Percentiles rank a stretch among this genome's conserved stretches.
These are phyloP conservation scores for Lasiosphaeriaceae sp. DNA, from an alignment of 495 filamentous ascomycete genomes.

Conservation along the genomic window DNA sequence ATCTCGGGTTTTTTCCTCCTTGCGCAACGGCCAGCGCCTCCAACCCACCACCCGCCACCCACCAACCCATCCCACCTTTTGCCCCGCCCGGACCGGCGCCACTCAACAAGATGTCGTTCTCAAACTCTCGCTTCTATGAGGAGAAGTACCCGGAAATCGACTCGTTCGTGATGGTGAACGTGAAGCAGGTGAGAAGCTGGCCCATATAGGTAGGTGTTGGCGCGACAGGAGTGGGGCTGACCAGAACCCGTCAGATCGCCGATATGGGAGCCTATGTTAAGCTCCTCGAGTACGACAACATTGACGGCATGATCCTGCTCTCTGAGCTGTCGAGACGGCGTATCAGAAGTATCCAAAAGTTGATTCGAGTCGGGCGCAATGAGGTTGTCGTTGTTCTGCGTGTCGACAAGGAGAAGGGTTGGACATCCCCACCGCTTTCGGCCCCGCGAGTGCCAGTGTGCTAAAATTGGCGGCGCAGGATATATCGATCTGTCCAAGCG, in stretches of 20 bases:
- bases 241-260: conserved; percentile 64
- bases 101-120: conserved; percentile 75
- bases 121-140: conserved; percentile 98
- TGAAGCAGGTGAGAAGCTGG: conserved; percentile 71
- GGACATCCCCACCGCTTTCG: conserved; percentile 23
- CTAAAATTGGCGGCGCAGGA: conserved; percentile 43
- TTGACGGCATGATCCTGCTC: conserved; percentile 98
- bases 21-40: conserved; percentile 8
- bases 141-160: conserved; percentile 89
- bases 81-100: conserved; percentile 12
- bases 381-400: conserved; percentile 97
- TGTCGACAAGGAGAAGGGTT: conserved; percentile 97
- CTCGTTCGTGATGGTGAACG: conserved; percentile 99
- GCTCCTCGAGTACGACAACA: conserved; percentile 98
- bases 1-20: neutral
- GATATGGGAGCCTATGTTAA: conserved; percentile 99
- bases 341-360: conserved; percentile 97
- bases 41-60: neutral
- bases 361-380: conserved; percentile 95
- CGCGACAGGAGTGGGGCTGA: conserved; percentile 12
- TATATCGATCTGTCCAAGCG: conserved; percentile 99
- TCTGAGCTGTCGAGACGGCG: conserved; percentile 93
- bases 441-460: conserved; percentile 8
- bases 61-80: conserved; percentile 7
- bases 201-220: neutral